Evolutionary conservation across 345 rosid species (phyloP).

Genomic region (Hibiscus trionum): DNA sequence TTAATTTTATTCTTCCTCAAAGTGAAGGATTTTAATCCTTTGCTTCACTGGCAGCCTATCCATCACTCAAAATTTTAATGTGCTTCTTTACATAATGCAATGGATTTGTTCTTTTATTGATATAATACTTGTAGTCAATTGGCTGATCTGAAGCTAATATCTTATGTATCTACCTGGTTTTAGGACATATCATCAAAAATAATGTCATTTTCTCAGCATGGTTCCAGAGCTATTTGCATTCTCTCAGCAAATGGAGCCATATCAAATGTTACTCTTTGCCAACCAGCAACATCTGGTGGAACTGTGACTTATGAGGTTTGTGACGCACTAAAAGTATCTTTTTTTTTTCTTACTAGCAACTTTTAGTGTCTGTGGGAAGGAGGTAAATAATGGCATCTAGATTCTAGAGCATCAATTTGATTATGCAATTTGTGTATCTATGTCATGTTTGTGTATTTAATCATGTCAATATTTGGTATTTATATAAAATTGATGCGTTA

Average conservation of each 20-base stretch:
- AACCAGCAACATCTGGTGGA: conserved; percentile 61
- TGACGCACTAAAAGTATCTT: not conserved
- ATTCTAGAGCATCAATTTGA: not conserved
- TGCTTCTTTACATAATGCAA: not conserved
- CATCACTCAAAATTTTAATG: not conserved
- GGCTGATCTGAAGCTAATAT: not conserved
- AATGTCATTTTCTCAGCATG: conserved; percentile 62
- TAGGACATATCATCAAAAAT: conserved; percentile 63
- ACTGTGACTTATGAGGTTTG: conserved; percentile 71
- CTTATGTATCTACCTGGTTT: conserved; percentile 9
- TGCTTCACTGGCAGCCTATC: not conserved
- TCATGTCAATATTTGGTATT: not conserved
- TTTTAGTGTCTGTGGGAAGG: not conserved
- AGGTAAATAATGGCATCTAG: not conserved
- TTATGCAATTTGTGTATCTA: not conserved
- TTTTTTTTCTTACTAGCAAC: not conserved
- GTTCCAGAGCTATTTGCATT: conserved; percentile 56
- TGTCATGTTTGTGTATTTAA: not conserved
- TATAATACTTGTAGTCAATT: conserved; percentile 1
- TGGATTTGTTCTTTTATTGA: not conserved
- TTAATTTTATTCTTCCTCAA: not conserved
- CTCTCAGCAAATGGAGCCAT: conserved; percentile 71
- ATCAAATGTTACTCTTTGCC: conserved; percentile 67
- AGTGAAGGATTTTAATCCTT: not conserved
- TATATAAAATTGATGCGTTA: not conserved